Evolutionary conservation across 2,329 filamentous ascomycete genomes (phyloP), one percentile per base, ranked within the genome.

Genomic region (Phaeosphaeria sp.): DNA sequence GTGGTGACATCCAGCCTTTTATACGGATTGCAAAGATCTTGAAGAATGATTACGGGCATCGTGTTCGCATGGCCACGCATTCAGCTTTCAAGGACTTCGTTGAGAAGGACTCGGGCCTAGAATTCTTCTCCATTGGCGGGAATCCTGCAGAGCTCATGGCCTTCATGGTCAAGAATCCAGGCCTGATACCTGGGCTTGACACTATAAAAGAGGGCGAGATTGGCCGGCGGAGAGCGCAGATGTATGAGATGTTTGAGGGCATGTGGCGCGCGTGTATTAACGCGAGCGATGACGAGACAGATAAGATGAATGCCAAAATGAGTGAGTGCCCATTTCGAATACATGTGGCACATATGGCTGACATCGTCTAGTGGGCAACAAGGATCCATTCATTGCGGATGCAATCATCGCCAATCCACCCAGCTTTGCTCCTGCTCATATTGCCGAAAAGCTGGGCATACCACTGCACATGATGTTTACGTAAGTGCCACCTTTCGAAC

Each of bases 401-500:
- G 89, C 87, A 49, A 92, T 93, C 62, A 91, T 93, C 64, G 90
- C 90, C 2, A 93, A 93, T 59, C 90, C 90, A 2, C 90, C 90
- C 0, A 91, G 89, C 68, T 92, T 92, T 73, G 90, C 89, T 0
- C 90, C 92, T 64, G 83, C 92, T 3, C 90, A 93, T 67, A 85
- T 90, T 59, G 90, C 90, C 1, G 89, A 93, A 77, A 90, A 90
- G 72, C 74, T 92, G 60, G 89, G 89, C 0, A 87, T 92, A 22
- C 90, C 90, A 0, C 72, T 92, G 17, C 90, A 93, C 67, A 87
- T 96, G 77, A 96, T 96, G 90, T 97, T 96, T 78, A 97, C 93
- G 57, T 90, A 81, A 73, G 88, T 3, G 13, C 86, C 0, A 2
- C 27, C 10, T 5, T 18, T 2, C 22, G 6, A 9, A 15, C 18